Evolutionary conservation across 176 grass and related monocot species (phyloP), one percentile per base, ranked within the genome.

Genomic region (Poa pratensis): DNA sequence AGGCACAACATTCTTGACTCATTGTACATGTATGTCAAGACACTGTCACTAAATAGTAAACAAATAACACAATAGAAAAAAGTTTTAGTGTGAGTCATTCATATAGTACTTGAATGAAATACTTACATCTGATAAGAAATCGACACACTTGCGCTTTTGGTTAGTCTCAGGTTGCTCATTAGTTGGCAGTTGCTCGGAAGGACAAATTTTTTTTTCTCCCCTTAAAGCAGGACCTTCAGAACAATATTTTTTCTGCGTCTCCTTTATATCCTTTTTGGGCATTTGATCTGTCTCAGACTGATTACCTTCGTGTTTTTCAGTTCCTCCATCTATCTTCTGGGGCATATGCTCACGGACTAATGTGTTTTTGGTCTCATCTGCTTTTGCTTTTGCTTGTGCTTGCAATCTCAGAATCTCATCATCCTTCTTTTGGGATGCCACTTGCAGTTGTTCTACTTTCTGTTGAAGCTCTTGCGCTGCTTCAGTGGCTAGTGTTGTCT

Each of bases 121-220:
- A 89, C 92, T 94, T 73, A 91, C 87, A 85, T 71, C 1, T 2
- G 63, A 60, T 13, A 77, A 37, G 23, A 52, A 63, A 11, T 26
- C 78, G 54, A 48, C 43, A 18, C 62, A 51, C 69, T 79, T 83
- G 22, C 84, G 89, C 66, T 89, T 94, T 27, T 81, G 87, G 34
- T 10, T 82, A 67, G 30, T 18, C 8, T 61, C 74, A 82, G 58
- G 69, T 20, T 83, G 53, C 18, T 35, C 35, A 45, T 42, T n/a
- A 24, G 40, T 43, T 58, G 54, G 17, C 26, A 53, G 76, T 73
- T 72, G 14, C 17, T 48, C 22, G 22, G 1, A 20, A 77, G 22
- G 39, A 65, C 9, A 52, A 35, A 28, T 30, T 59, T 66, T 87
- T 34, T 50, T 23, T 62, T 55, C 88, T 14, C 40, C 40, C 27